Evolutionary conservation across 805 yeast genomes (phyloP), one percentile per base, ranked within the genome.

Genomic region (Ogataea nitratoaversa): DNA sequence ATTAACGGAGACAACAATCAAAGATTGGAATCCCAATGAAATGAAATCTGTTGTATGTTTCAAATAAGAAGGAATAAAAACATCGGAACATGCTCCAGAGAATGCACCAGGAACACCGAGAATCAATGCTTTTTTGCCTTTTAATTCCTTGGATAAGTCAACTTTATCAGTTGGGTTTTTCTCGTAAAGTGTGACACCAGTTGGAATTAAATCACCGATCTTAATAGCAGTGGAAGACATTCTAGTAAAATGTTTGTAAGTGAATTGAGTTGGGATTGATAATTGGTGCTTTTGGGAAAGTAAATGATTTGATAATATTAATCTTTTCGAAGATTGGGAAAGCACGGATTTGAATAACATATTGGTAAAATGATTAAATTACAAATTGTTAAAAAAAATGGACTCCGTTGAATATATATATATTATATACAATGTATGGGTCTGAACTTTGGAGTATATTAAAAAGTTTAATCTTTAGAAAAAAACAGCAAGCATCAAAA

Each of bases 1-100:
- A 62, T 89, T 89, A 36, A 86, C 95, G 16, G 93, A 72, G 27
- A 89, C 76, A 32, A 89, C 77, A 53, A 71, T 78, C 37, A 88
- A 62, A 34, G 76, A 64, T 19, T 65, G 52, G 63, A 76, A 71
- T n/a, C 95, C 95, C 63, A 83, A 82, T 22, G 68, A 70, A 45
- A 73, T 67, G 55, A 88, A 76, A 25, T 72, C 68, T 6, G 69
- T 57, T 43, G 74, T 61, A 33, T 71, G 61, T 43, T 67, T 65
- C 54, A 86, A 54, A 62, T 74, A 86, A n/a, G 85, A 88, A 2
- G 95, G 93, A 35, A 85, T 73, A 55, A 82, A 90, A 22, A 71
- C 60, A 19, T 80, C 78, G 25, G 86, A 71, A 61, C 95, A 86
- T 4, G 84, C 87, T 30, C 90, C 86, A 2, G 91, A 80, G 59